A percentile compares a stretch with the other conserved stretches of the same genome.
Conservation (phyloP, 2,329 filamentous ascomycete genomes). For the Onygenales sp. region DNA sequence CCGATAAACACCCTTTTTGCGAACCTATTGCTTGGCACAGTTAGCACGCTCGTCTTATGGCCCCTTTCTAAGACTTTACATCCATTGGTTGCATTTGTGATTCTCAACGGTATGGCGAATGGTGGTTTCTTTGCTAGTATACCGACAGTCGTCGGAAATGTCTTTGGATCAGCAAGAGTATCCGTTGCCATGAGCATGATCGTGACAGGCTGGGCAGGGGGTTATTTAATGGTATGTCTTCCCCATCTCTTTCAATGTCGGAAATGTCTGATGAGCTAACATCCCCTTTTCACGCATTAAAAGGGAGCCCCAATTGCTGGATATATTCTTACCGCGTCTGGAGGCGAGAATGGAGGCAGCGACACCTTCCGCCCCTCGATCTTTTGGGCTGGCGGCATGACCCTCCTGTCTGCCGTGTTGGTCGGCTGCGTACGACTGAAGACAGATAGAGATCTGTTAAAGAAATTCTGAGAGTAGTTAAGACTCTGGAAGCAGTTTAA, state of each 20-base stretch:
- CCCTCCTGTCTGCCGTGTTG: slow-evolving; percentile 36
- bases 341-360: slow-evolving; percentile 40
- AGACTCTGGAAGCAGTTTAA: no score
- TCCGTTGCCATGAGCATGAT: slow-evolving; percentile 53
- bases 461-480: slow-evolving; percentile 22
- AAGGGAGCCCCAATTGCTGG: slow-evolving; percentile 51
- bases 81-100: slow-evolving; percentile 47
- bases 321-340: slow-evolving; percentile 47
- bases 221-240: slow-evolving; percentile 48
- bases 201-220: slow-evolving; percentile 50
- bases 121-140: slow-evolving; percentile 56
- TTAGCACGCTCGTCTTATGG: slow-evolving; percentile 55
- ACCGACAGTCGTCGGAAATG: slow-evolving; percentile 52
- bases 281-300: background rate
- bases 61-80: slow-evolving; percentile 47
- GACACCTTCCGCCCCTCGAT: slow-evolving; percentile 51
- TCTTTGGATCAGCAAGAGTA: slow-evolving; percentile 48
- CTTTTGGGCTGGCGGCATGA: slow-evolving; percentile 50
- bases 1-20: slow-evolving; percentile 47
- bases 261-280: background rate
- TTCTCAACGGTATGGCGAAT: slow-evolving; percentile 52
- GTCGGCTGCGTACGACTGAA: slow-evolving; percentile 37
- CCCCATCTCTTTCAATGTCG: background rate
- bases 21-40: slow-evolving; percentile 42
- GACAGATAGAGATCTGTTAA: slow-evolving; percentile 29